A percentile compares a stretch with the other conserved stretches of the same genome.
These are phyloP conservation scores for Euphorbia corollata DNA, from an alignment of 441 rosid genomes.

Conservation along the genomic window DNA sequence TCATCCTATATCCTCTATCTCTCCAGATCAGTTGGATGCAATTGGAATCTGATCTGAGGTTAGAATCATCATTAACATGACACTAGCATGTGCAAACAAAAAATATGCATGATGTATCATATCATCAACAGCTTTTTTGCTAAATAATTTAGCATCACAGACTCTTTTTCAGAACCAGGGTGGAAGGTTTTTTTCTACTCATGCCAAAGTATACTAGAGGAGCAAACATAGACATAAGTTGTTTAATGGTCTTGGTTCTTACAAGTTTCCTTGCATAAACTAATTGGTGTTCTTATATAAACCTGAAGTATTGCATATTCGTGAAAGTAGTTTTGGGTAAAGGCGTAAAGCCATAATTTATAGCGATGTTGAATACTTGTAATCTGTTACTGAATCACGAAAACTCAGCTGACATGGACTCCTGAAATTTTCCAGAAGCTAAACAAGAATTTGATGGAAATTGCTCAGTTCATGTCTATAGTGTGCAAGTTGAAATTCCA, in stretches of 20 bases:
- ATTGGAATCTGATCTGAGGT: neutral
- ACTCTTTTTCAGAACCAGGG: neutral
- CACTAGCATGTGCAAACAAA: neutral
- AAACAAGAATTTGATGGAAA: constrained; percentile 57
- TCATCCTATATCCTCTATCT: neutral
- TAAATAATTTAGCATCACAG: neutral
- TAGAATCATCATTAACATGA: neutral
- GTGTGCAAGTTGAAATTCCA: constrained; percentile 76
- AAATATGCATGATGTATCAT: neutral
- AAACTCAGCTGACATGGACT: constrained; percentile 8
- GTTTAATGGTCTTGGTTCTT: neutral
- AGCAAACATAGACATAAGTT: neutral
- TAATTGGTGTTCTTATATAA: neutral
- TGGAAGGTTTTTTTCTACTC: neutral
- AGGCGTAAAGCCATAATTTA: neutral
- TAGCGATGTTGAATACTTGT: neutral
- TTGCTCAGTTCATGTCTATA: constrained; percentile 66
- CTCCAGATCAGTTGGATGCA: neutral
- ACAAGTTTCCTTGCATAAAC: neutral
- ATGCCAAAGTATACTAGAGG: neutral
- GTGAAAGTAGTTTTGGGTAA: neutral
- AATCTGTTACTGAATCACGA: neutral
- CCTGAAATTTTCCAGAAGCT: constrained; percentile 44
- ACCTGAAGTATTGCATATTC: neutral
- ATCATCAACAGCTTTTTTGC: neutral